Percentiles rank a stretch among this genome's conserved stretches.
Evolutionary conservation across 495 filamentous ascomycete genomes (phyloP).

Genomic region (Daldinia childiae): DNA sequence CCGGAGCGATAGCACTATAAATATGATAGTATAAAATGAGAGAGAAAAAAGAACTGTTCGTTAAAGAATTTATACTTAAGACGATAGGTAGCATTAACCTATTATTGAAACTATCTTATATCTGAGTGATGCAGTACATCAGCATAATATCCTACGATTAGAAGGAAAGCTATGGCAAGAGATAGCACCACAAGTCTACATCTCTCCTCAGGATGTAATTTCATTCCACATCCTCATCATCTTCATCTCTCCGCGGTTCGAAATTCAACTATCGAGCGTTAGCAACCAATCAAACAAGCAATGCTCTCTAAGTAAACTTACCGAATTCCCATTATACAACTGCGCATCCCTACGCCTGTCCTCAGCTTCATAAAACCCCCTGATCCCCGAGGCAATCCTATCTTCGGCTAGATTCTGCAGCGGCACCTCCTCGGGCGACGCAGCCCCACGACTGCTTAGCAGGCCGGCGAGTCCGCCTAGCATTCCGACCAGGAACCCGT

Average conservation of each 20-base stretch:
- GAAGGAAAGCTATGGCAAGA: not conserved
- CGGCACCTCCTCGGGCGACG: conserved; percentile 6
- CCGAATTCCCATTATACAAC: conserved; percentile 91
- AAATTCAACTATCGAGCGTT: conserved; percentile 70
- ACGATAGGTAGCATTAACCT: not conserved
- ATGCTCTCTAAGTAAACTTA: conserved; percentile 52
- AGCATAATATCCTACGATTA: not conserved
- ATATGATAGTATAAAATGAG: no score
- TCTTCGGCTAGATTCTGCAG: conserved; percentile 20
- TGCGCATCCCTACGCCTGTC: conserved; percentile 63
- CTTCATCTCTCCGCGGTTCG: conserved; percentile 71
- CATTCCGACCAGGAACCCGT: conserved; percentile 55
- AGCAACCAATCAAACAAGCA: conserved; percentile 1
- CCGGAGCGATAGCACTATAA: no score
- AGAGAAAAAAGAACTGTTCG: not conserved
- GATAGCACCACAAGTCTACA: not conserved
- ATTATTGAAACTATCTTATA: not conserved
- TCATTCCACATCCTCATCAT: conserved; percentile 47
- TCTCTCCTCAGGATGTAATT: not conserved
- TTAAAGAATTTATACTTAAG: not conserved
- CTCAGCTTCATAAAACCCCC: conserved; percentile 37
- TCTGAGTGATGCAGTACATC: not conserved
- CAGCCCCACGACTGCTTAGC: conserved; percentile 48
- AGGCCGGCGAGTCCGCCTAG: conserved; percentile 42
- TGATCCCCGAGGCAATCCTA: conserved; percentile 26